Evolutionary conservation across 1,139 yeast species (phyloP).

Genomic region (Scheffersomyces parashehatae): DNA sequence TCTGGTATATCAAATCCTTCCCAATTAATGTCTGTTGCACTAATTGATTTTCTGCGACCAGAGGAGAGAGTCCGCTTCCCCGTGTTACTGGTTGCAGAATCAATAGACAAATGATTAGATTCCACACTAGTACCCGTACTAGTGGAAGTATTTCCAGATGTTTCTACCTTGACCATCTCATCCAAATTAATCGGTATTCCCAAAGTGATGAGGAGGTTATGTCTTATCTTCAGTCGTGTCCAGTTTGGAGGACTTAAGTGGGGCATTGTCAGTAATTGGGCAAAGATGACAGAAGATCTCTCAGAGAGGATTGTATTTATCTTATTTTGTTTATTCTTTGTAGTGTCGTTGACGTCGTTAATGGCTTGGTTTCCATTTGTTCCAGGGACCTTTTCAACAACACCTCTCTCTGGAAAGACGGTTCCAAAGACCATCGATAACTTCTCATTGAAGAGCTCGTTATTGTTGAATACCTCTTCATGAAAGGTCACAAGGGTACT

Average conservation of each 20-base stretch:
- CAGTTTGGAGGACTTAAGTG: constrained; percentile 55
- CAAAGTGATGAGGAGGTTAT: constrained; percentile 53
- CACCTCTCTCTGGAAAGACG: constrained; percentile 17
- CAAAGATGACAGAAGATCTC: constrained; percentile 29
- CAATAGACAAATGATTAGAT: constrained; percentile 6
- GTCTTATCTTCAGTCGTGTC: constrained; percentile 58
- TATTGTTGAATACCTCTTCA: constrained; percentile 16
- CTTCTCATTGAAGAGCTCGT: constrained; percentile 12
- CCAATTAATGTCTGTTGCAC: constrained; percentile 38
- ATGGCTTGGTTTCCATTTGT: too few species aligned
- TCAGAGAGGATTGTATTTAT: constrained; percentile 20
- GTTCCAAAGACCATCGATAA: constrained; percentile 21
- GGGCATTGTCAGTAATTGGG: constrained; percentile 40
- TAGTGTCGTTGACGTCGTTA: too few species aligned
- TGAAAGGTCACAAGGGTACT: constrained; percentile 6
- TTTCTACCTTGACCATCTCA: constrained; percentile 30
- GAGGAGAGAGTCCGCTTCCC: constrained; percentile 8
- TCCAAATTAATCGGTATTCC: constrained; percentile 64
- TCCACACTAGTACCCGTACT: constrained; percentile 2
- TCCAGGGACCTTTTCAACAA: too few species aligned
- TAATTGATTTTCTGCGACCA: constrained; percentile 17
- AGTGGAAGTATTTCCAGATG: background rate
- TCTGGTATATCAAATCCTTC: constrained; percentile 28
- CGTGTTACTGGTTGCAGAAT: constrained; percentile 2
- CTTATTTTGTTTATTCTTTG: background rate